Base-by-base conservation (phyloP, 768 basidiomycete species). In the Boletus rubroflammeus region DNA sequence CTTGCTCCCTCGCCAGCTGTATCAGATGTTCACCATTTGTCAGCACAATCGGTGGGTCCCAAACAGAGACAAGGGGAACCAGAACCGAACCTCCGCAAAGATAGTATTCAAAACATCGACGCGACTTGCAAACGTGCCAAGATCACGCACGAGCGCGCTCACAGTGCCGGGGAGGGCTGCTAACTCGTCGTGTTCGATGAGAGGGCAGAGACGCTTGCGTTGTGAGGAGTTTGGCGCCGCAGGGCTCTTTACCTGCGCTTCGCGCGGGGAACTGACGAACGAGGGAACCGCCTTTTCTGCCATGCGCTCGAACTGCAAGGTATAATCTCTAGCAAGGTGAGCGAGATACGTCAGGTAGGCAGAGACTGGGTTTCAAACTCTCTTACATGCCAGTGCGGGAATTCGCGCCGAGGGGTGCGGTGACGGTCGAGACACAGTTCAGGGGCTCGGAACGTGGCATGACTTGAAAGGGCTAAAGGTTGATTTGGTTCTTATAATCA, bases 1-100 rank as follows among this genome's bases (percentile, higher is more conserved):
- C 62, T 42, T 64, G 63, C 28, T 51, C 54, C 34, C 62, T 52
- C n/a, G 54, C 43, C 41, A 64, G 11, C 63, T 64, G 26, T 29
- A 25, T 29, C 17, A 9, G 10, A 10, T n/a, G 25, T 19, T 19
- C 17, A 36, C 19, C 10, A 11, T 5, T 13, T 0, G 21, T 55
- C n/a, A 44, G 4, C 5, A 19, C 21, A 5, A 23, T 13, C 3
- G 9, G 15, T 11, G 5, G 8, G 29, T 9, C 19, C 19, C 14
- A 19, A 10, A 43, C 6, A 7, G 10, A 29, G 28, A 44, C 1
- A 28, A 8, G 36, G 9, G 46, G 21, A n/a, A 23, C 4, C 2
- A 11, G 23, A 36, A 44, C 5, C 47, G 23, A 11, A 62, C 62
- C 62, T 63, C 62, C 35, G 34, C 23, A 28, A 63, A 49, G 26